Evolutionary conservation across 2,329 filamentous ascomycete species (phyloP).

Genomic region (Alternaria gaisen): DNA sequence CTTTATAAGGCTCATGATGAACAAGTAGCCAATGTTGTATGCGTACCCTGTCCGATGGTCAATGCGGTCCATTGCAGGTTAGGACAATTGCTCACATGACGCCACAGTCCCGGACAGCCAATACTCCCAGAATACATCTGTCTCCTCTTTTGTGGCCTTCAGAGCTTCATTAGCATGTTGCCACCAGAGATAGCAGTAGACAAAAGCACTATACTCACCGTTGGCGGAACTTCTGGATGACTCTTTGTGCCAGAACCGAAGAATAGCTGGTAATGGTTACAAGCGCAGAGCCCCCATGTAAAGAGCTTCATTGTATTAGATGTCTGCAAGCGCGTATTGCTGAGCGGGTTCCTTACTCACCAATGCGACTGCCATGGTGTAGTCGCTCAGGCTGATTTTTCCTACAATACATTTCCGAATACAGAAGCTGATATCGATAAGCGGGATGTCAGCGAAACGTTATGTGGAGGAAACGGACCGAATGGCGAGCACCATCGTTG

Average conservation of each 20-base stretch:
- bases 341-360: constrained; percentile 12
- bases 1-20: constrained; percentile 36
- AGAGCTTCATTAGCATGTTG: not conserved
- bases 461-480: constrained; percentile 7
- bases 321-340: not conserved
- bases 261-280: constrained; percentile 39
- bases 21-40: constrained; percentile 39
- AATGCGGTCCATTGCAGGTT: not conserved
- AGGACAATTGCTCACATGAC: constrained; percentile 16
- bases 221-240: not conserved
- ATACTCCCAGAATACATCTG: not conserved
- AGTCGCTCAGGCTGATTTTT: constrained; percentile 36
- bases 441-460: not conserved
- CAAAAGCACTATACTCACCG: not conserved
- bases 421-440: constrained; percentile 29
- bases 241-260: constrained; percentile 32
- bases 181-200: not conserved
- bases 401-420: constrained; percentile 37
- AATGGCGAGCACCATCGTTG: constrained; percentile 32
- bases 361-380: constrained; percentile 31
- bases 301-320: constrained; percentile 22
- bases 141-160: constrained; percentile 8
- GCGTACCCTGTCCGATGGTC: constrained; percentile 23
- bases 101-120: constrained; percentile 19
- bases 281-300: constrained; percentile 40